Evolutionary conservation across 2,329 filamentous ascomycete species (phyloP).

Genomic region (Xylariaceae sp.): DNA sequence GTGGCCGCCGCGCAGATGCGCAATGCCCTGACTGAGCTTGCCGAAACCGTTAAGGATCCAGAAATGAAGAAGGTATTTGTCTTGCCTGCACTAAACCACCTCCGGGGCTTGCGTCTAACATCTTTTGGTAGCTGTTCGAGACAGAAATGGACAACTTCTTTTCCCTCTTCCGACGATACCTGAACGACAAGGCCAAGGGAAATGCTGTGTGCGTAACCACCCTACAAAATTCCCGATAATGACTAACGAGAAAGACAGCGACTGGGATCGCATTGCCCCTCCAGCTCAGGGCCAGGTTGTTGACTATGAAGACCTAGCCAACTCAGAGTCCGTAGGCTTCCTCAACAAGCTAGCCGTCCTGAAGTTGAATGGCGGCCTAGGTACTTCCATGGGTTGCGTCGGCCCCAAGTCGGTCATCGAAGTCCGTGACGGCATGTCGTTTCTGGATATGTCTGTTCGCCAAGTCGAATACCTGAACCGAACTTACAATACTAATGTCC

Average conservation of each 20-base stretch:
- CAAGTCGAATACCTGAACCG: constrained; percentile 99
- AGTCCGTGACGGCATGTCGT: constrained; percentile 99
- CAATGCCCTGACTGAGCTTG: constrained; percentile 88
- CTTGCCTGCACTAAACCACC: background rate
- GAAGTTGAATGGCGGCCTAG: constrained; percentile 98
- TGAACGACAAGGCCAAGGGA: constrained; percentile 98
- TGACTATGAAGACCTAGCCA: constrained; percentile 85
- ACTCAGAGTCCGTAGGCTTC: constrained; percentile 87
- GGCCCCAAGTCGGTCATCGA: constrained; percentile 99
- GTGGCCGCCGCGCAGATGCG: constrained; percentile 99
- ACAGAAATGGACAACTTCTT: constrained; percentile 99
- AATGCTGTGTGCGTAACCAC: constrained; percentile 66
- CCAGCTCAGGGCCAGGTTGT: constrained; percentile 92
- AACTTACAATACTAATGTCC: constrained; percentile 94
- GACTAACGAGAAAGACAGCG: constrained; percentile 47
- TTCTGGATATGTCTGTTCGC: constrained; percentile 95
- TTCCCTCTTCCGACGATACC: constrained; percentile 92
- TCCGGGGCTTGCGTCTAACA: constrained; percentile 2
- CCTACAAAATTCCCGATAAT: background rate
- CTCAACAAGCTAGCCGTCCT: constrained; percentile 96
- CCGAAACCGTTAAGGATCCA: constrained; percentile 82
- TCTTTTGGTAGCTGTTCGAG: constrained; percentile 70
- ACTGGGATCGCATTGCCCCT: constrained; percentile 95
- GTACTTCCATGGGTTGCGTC: constrained; percentile 99
- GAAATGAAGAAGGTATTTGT: constrained; percentile 71